Evolutionary conservation across 2,329 filamentous ascomycete species (phyloP).

Genomic region (Parafenestella ontariensis): DNA sequence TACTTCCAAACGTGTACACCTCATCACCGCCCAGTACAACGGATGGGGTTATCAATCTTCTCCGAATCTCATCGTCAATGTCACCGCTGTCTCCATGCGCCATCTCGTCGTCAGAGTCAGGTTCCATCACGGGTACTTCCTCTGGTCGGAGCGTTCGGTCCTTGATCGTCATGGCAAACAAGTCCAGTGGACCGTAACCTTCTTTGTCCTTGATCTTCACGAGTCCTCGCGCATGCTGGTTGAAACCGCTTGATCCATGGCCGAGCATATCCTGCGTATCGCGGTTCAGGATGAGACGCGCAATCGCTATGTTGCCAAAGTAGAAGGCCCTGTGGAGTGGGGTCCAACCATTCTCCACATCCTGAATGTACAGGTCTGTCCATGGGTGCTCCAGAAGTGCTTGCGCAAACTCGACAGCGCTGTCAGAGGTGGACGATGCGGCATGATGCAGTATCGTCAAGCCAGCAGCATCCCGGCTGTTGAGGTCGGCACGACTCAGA

Average conservation of each 20-base stretch:
- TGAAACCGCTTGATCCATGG: conserved; percentile 65
- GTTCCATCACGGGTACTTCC: conserved; percentile 52
- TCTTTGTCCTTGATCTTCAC: conserved; percentile 97
- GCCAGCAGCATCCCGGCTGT: conserved; percentile 81
- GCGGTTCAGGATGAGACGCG: conserved; percentile 78
- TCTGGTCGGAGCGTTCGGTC: conserved; percentile 67
- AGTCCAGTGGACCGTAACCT: conserved; percentile 91
- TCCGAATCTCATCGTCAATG: conserved; percentile 41
- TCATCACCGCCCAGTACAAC: conserved; percentile 73
- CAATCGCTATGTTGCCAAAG: conserved; percentile 85
- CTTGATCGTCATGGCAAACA: conserved; percentile 88
- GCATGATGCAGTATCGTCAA: conserved; percentile 85
- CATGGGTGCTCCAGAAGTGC: conserved; percentile 82
- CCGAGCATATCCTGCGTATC: conserved; percentile 73
- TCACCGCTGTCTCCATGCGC: conserved; percentile 53
- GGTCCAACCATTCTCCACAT: conserved; percentile 95
- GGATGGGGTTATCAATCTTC: conserved; percentile 35
- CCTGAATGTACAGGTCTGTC: conserved; percentile 85
- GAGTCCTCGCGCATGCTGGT: conserved; percentile 72
- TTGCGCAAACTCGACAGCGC: conserved; percentile 75
- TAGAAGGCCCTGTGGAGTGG: conserved; percentile 90
- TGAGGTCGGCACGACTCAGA: conserved; percentile 73
- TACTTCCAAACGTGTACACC: conserved; percentile 92
- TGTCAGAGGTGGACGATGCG: conserved; percentile 74
- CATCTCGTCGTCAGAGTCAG: conserved; percentile 59